phyloP scores from a whole-genome alignment of 164 flowering plant genomes.

The Liriodendron chinense region DNA sequence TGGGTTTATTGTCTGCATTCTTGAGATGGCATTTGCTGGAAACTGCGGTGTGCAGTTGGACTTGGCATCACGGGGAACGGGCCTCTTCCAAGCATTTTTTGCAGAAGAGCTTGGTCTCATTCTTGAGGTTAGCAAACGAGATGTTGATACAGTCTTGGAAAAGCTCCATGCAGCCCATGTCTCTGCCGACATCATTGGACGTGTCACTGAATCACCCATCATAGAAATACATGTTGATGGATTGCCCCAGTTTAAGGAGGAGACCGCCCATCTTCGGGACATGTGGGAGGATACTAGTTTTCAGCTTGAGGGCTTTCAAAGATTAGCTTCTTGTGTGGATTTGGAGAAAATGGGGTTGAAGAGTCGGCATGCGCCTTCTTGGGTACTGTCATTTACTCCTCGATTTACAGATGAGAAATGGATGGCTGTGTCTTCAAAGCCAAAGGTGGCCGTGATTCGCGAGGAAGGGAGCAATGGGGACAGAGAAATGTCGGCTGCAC shows the following conservation, averaged over 20 bases:
- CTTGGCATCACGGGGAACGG: conserved; percentile 46
- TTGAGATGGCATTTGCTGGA: conserved; percentile 99
- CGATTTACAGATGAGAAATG: conserved; percentile 56
- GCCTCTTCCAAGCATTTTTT: conserved; percentile 60
- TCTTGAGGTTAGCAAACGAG: conserved; percentile 63
- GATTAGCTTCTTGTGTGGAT: conserved; percentile 80
- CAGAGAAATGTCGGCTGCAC: conserved; percentile 88
- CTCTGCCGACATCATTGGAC: conserved; percentile 63
- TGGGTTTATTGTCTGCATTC: conserved; percentile 58
- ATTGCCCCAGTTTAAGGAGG: conserved; percentile 46
- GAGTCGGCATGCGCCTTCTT: conserved; percentile 63
- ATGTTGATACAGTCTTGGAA: conserved; percentile 41
- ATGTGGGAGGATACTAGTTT: conserved; percentile 98
- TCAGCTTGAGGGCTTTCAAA: conserved; percentile 65
- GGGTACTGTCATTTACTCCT: conserved; percentile 76
- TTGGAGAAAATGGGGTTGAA: conserved; percentile 69
- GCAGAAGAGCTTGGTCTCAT: conserved; percentile 94
- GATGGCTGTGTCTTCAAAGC: conserved; percentile 48
- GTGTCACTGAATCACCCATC: conserved; percentile 39
- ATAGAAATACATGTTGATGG: conserved; percentile 64
- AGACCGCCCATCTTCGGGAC: conserved; percentile 67
- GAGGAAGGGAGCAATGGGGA: conserved; percentile 40
- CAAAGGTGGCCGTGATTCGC: conserved; percentile 70
- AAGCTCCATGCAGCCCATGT: conserved; percentile 40
- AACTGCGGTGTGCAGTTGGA: conserved; percentile 69